Evolutionary conservation across 805 yeast genomes (phyloP).

Genomic region (Spathaspora arborariae): DNA sequence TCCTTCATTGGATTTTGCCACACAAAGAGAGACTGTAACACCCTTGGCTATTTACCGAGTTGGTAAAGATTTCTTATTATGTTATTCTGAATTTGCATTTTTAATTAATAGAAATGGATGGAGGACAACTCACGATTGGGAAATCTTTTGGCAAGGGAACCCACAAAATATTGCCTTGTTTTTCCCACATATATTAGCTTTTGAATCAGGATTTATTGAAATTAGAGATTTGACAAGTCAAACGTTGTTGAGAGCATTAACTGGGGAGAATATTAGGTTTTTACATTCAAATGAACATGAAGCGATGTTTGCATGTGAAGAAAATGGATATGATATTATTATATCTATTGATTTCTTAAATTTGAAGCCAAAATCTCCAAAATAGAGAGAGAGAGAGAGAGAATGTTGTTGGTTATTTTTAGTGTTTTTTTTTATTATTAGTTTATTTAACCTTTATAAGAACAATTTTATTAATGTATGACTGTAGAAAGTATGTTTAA

Average conservation of each 20-base stretch:
- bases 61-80: conserved; percentile 80
- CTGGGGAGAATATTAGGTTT: conserved; percentile 88
- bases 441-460: neutral
- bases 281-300: conserved; percentile 90
- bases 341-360: conserved; percentile 90
- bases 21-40: conserved; percentile 67
- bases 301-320: conserved; percentile 89
- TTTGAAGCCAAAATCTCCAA: conserved; percentile 32
- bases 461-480: neutral
- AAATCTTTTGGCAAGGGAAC: conserved; percentile 93
- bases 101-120: conserved; percentile 94
- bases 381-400: neutral
- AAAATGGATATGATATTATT: conserved; percentile 85
- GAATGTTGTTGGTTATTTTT: too few species aligned
- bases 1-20: conserved; percentile 92
- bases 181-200: conserved; percentile 90
- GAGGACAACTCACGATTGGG: conserved; percentile 92
- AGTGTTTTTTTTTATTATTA: neutral
- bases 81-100: conserved; percentile 91
- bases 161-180: conserved; percentile 91
- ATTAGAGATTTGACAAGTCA: conserved; percentile 88
- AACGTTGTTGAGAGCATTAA: conserved; percentile 78
- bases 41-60: conserved; percentile 91
- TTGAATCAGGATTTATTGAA: conserved; percentile 87
- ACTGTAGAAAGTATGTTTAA: neutral